Evolutionary conservation across 441 rosid genomes (phyloP).

Genomic region (Pelargonium citronellum): DNA sequence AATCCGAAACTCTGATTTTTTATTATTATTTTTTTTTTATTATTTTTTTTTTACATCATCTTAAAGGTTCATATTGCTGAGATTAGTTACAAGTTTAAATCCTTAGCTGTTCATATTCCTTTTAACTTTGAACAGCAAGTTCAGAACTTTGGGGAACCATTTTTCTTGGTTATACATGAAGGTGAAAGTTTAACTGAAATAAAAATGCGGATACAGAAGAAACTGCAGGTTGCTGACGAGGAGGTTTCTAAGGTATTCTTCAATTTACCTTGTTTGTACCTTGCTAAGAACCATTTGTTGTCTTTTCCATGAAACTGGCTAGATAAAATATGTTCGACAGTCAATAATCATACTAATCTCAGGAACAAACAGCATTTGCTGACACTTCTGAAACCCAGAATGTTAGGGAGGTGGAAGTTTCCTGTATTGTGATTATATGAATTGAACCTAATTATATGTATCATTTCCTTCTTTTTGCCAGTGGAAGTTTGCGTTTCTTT

Average conservation of each 20-base stretch:
- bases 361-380: neutral
- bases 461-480: conserved; percentile 18
- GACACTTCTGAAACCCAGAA: neutral
- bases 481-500: conserved; percentile 69
- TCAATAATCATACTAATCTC: neutral
- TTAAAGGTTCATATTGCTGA: neutral
- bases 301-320: neutral
- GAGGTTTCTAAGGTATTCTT: conserved; percentile 52
- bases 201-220: conserved; percentile 56
- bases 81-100: neutral
- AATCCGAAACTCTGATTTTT: too few species aligned
- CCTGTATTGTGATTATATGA: neutral
- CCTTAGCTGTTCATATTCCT: neutral
- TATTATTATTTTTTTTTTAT: neutral
- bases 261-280: neutral
- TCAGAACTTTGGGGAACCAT: conserved; percentile 70
- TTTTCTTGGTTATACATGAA: conserved; percentile 58
- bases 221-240: conserved; percentile 58
- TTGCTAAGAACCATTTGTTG: neutral
- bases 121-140: conserved; percentile 33
- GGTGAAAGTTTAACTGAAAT: conserved; percentile 55
- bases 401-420: neutral
- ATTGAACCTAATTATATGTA: conserved; percentile 2
- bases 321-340: neutral
- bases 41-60: neutral